Evolutionary conservation across 768 basidiomycete genomes (phyloP).

Genomic region (Mycena pura): DNA sequence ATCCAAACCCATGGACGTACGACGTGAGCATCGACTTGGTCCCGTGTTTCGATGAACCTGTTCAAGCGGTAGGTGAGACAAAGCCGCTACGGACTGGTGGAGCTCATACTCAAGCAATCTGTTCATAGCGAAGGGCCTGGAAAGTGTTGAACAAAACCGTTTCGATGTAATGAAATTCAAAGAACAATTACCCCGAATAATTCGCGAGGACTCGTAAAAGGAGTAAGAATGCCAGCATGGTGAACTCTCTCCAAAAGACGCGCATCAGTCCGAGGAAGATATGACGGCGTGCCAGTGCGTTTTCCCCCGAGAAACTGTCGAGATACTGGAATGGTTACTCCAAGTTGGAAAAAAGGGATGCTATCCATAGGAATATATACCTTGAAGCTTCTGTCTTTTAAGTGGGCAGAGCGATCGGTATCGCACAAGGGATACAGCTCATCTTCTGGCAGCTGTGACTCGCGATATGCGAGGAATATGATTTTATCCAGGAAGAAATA

Average conservation of each 20-base stretch:
- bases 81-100: no score
- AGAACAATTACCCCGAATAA: conserved; percentile 10
- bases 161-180: no score
- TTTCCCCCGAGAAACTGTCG: neutral
- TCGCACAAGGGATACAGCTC: conserved; percentile 69
- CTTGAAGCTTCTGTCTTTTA: conserved; percentile 37
- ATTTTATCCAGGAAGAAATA: conserved; percentile 63
- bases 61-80: no score
- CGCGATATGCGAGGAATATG: conserved; percentile 49
- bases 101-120: conserved; percentile 43
- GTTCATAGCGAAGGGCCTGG: conserved; percentile 49
- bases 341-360: conserved; percentile 20
- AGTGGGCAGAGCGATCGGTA: conserved; percentile 47
- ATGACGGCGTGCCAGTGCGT: conserved; percentile 1
- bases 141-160: conserved; percentile 24
- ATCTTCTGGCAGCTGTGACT: conserved; percentile 53
- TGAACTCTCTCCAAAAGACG: conserved; percentile 36
- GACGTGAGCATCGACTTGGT: conserved; percentile 46
- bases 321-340: neutral
- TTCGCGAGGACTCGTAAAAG: conserved; percentile 1
- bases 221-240: conserved; percentile 28
- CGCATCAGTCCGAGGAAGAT: conserved; percentile 52
- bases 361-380: conserved; percentile 32
- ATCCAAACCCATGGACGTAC: conserved; percentile 79
- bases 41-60: conserved; percentile 62